Conservation (phyloP, 2,329 filamentous ascomycete genomes). For the Cercospora beticola region DNA sequence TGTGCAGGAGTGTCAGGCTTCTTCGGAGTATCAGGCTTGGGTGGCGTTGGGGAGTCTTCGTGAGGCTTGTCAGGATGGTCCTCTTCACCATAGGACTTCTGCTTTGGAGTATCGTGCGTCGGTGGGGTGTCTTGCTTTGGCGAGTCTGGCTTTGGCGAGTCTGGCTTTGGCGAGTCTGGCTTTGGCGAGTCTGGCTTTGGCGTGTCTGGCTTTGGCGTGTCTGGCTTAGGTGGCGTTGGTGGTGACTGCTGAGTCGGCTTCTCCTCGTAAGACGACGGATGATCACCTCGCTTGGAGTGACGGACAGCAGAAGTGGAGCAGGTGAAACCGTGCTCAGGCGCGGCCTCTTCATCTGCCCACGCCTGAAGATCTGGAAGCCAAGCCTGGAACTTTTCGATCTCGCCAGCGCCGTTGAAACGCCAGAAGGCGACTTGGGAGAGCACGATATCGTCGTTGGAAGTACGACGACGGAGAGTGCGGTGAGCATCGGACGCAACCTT, state of each 20-base stretch:
- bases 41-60: neutral
- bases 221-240: neutral
- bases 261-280: neutral
- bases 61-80: neutral
- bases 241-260: neutral
- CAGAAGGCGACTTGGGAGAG: constrained; percentile 44
- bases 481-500: constrained; percentile 9
- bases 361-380: constrained; percentile 46
- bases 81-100: neutral
- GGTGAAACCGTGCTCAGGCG: constrained; percentile 24
- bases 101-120: neutral
- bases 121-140: neutral
- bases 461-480: constrained; percentile 1
- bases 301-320: constrained; percentile 7
- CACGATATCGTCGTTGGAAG: constrained; percentile 1
- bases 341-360: constrained; percentile 38
- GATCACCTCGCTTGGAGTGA: neutral
- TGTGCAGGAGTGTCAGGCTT: neutral
- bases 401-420: constrained; percentile 48
- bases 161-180: neutral
- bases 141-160: neutral
- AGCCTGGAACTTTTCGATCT: constrained; percentile 46
- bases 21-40: neutral
- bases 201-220: neutral
- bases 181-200: neutral